These are phyloP conservation scores for Aegilops tauschii DNA, from an alignment of 176 grass and related monocot species.

Conservation along the genomic window DNA sequence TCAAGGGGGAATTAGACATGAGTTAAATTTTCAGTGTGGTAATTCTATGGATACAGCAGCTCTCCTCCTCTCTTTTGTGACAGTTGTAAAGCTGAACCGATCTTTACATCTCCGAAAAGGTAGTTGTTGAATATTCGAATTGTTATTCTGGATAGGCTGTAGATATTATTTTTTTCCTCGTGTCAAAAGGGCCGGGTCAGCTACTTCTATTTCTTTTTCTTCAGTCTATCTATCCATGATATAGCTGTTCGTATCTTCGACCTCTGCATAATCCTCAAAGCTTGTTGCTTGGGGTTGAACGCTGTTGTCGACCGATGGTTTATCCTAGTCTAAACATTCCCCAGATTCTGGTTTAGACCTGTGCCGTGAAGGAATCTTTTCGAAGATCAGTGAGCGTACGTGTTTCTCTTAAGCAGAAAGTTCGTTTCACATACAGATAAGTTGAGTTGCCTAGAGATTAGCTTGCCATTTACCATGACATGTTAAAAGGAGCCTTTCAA, in stretches of 20 bases:
- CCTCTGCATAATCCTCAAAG: background rate
- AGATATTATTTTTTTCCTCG: background rate
- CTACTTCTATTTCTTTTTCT: background rate
- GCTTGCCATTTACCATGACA: too few species aligned
- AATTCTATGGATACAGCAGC: background rate
- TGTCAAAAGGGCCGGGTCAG: too few species aligned
- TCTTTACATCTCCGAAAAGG: background rate
- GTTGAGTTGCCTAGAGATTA: too few species aligned
- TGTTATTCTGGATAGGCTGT: background rate
- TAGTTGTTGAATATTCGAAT: background rate
- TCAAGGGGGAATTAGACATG: background rate
- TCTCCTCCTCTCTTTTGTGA: background rate
- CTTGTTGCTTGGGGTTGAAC: background rate
- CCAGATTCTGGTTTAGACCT: constrained; percentile 1
- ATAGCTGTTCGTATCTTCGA: background rate
- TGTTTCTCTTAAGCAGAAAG: background rate
- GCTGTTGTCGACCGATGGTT: background rate
- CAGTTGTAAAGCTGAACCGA: background rate
- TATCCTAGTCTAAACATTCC: background rate
- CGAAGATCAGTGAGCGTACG: background rate
- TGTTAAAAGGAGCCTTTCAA: too few species aligned
- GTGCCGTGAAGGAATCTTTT: background rate
- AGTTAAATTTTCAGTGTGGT: background rate
- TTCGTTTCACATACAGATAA: background rate
- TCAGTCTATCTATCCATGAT: background rate